phyloP scores from a whole-genome alignment of 352 stramenopile genomes.

The Phytophthora tentaculata region DNA sequence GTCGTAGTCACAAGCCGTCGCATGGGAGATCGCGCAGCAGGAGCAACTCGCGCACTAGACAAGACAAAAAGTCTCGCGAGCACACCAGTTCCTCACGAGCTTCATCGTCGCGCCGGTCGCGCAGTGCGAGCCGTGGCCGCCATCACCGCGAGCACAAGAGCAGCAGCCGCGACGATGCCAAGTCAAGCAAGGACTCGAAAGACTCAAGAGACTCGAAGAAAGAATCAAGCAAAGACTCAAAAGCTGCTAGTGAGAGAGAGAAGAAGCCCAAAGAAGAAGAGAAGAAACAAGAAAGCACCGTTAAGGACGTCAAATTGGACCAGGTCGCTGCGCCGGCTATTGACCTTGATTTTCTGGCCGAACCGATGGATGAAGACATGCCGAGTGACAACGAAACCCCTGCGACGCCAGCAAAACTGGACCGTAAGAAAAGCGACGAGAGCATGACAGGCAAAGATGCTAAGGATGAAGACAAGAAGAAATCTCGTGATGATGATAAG shows the following conservation, averaged over 20 bases:
- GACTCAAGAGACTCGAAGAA: background rate
- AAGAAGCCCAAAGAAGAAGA: conserved; percentile 40
- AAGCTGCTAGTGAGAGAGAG: conserved; percentile 35
- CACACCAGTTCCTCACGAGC: conserved; percentile 36
- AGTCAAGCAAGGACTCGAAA: conserved; percentile 12
- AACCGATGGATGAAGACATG: conserved; percentile 54
- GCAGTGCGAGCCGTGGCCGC: conserved; percentile 52
- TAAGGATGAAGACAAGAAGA: conserved; percentile 30
- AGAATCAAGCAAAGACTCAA: conserved; percentile 22
- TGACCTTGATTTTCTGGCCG: conserved; percentile 81
- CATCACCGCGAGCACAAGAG: conserved; percentile 42
- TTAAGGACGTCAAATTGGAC: conserved; percentile 81
- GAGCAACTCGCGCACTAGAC: conserved; percentile 51
- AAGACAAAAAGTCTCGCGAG: conserved; percentile 46
- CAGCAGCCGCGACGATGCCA: conserved; percentile 21
- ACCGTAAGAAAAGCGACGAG: conserved; percentile 42
- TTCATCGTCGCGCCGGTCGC: conserved; percentile 48
- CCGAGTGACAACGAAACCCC: conserved; percentile 48
- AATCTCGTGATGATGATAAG: conserved; percentile 21
- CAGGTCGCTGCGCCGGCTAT: conserved; percentile 83
- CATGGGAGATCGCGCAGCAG: conserved; percentile 53
- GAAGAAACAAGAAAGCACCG: conserved; percentile 48
- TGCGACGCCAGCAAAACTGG: conserved; percentile 21
- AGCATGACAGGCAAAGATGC: conserved; percentile 35
- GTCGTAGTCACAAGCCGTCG: conserved; percentile 42